A percentile compares a stretch with the other conserved stretches of the same genome.
Evolutionary conservation across 306 rosid genomes (phyloP).

Genomic region (Abrus pulchellus): DNA sequence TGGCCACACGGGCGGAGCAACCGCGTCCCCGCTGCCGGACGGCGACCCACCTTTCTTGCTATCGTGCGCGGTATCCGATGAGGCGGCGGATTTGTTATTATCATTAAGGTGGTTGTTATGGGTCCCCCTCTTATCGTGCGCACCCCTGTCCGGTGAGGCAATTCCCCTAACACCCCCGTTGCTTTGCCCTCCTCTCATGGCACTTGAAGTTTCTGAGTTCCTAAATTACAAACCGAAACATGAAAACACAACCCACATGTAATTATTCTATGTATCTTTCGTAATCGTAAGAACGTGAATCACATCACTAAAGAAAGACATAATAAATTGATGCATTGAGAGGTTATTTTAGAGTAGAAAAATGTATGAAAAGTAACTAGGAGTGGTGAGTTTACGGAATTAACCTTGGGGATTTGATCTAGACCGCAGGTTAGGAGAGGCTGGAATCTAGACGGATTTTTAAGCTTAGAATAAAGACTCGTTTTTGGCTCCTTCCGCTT

Average conservation of each 20-base stretch:
- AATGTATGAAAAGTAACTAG: conserved; percentile 26
- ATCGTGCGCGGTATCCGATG: conserved; percentile 93
- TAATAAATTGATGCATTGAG: conserved; percentile 37
- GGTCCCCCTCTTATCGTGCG: conserved; percentile 84
- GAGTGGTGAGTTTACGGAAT: conserved; percentile 61
- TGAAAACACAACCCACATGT: conserved; percentile 27
- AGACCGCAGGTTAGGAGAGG: conserved; percentile 49
- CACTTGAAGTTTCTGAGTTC: conserved; percentile 78
- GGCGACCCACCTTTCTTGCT: conserved; percentile 95
- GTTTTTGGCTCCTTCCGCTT: conserved; percentile 54
- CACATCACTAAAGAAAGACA: conserved; percentile 30
- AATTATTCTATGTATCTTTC: conserved; percentile 35
- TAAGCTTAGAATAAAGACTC: conserved; percentile 58
- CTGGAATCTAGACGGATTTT: conserved; percentile 49
- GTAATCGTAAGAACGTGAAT: conserved; percentile 37
- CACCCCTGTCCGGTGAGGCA: conserved; percentile 86
- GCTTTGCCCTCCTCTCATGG: conserved; percentile 92
- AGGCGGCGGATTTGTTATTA: conserved; percentile 73
- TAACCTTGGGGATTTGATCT: conserved; percentile 68
- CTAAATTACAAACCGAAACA: conserved; percentile 53
- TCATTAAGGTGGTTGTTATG: conserved; percentile 52
- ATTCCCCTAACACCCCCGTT: conserved; percentile 84
- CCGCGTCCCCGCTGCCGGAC: conserved; percentile 85
- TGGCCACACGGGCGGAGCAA: conserved; percentile 79
- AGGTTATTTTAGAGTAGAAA: conserved; percentile 28